Base-by-base conservation (phyloP, 2,329 filamentous ascomycete genomes). In the Penicillium glabrum region DNA sequence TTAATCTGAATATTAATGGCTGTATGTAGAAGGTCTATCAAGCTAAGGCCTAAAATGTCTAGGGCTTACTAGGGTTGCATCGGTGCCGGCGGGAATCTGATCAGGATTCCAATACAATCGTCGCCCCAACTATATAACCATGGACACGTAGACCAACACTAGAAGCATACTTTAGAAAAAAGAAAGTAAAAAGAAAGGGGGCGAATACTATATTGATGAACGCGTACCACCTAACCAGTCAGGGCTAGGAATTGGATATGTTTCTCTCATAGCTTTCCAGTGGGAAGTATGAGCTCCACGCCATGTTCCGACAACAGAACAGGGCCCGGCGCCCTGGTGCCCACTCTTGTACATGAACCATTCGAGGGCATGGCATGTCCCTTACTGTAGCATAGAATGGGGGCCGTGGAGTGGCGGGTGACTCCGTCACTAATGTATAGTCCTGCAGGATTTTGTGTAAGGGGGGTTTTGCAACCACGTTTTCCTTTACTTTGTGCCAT, bases 11-110 rank as follows among this genome's bases (percentile, higher is more conserved):
- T 39, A 39, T 10, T 3, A 39, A 4, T 39, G 6, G 14, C 5
- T 11, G 27, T 9, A 45, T 29, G 23, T 46, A n/a, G 24, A 46
- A 46, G 44, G 24, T 11, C 24, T 29, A 29, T 19, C n/a, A 48
- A 23, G 46, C 31, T 24, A 50, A 21, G 16, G 29, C 48, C 51
- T 39, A 41, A 27, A 24, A 19, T 29, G 27, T 19, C 31, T 16
- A 37, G 21, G 35, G 37, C 44, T 51, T 50, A 46, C 27, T 16
- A 56, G 39, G 49, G 46, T 52, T 47, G 50, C 51, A 54, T 54
- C 35, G 10, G 44, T 53, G 24, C 47, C 50, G 50, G 45, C 23
- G 33, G 33, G 43, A 46, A 29, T 54, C 54, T 47, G 45, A 54
- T 39, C 33, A 56, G 51, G 54, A 57, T 35, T 21, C 11, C 19